A percentile compares a stretch with the other conserved stretches of the same genome.
phyloP scores from a whole-genome alignment of 176 grass and related monocot genomes.

The Neostapfia colusana region DNA sequence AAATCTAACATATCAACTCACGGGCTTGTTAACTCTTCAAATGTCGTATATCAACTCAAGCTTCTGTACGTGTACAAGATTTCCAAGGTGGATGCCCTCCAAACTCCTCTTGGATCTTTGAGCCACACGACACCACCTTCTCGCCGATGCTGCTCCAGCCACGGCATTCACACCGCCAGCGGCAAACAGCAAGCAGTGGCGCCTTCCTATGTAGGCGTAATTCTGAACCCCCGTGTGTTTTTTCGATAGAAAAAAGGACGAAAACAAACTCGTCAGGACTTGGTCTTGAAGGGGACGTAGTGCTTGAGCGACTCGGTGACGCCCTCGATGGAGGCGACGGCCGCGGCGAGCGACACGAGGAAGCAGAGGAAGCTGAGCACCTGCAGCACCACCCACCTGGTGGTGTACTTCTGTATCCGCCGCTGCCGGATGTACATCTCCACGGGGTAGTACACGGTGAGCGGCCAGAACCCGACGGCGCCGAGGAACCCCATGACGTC shows the following conservation, averaged over 20 bases:
- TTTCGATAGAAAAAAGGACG: neutral
- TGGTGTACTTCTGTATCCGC: slow-evolving; percentile 45
- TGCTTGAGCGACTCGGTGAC: slow-evolving; percentile 60
- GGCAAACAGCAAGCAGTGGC: neutral
- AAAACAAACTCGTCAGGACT: slow-evolving; percentile 33
- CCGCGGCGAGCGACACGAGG: slow-evolving; percentile 64
- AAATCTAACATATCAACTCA: no score
- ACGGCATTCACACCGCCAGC: neutral
- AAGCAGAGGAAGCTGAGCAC: slow-evolving; percentile 81
- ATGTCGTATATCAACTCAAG: neutral
- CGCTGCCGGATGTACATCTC: slow-evolving; percentile 84
- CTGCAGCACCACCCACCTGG: slow-evolving; percentile 69
- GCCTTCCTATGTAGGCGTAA: neutral
- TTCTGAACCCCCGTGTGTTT: neutral
- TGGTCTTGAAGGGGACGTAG: slow-evolving; percentile 68
- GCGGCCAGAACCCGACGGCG: slow-evolving; percentile 88
- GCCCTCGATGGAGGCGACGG: slow-evolving; percentile 65
- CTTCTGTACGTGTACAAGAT: neutral
- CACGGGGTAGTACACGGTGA: slow-evolving; percentile 89
- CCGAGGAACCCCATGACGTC: slow-evolving; percentile 83
- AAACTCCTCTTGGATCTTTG: neutral
- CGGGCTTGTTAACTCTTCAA: no score
- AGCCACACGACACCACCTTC: neutral
- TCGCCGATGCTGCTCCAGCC: neutral
- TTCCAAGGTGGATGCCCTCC: neutral